Evolutionary conservation across 1,284 basidiomycete species (phyloP).

Genomic region (Ceratobasidium sp.): DNA sequence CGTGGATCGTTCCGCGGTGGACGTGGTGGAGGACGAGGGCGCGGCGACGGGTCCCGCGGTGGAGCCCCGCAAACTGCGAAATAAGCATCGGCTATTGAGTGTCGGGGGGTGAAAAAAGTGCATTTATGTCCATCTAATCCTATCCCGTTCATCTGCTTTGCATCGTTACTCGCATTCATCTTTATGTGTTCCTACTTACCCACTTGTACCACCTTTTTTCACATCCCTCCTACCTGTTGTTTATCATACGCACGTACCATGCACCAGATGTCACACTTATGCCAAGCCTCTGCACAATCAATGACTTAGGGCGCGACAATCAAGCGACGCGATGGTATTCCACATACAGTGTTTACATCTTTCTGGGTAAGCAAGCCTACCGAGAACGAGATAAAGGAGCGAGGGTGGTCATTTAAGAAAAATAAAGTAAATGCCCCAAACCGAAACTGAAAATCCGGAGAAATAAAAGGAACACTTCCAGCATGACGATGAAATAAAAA

Average conservation of each 20-base stretch:
- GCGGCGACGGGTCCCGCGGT: constrained; percentile 39
- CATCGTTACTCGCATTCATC: constrained; percentile 36
- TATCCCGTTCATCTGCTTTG: constrained; percentile 29
- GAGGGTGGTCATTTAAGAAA: background rate
- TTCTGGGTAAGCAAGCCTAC: background rate
- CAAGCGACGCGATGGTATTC: background rate
- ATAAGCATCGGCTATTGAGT: constrained; percentile 21
- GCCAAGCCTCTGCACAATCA: constrained; percentile 18
- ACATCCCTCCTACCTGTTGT: constrained; percentile 9
- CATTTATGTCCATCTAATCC: constrained; percentile 34
- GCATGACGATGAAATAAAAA: constrained; percentile 6
- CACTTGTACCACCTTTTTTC: constrained; percentile 34
- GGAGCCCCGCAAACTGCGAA: constrained; percentile 20
- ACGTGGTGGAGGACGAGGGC: constrained; percentile 38
- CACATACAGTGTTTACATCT: constrained; percentile 7
- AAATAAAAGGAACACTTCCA: background rate
- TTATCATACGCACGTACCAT: constrained; percentile 26
- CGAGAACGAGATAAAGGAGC: background rate
- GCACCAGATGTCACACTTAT: constrained; percentile 30
- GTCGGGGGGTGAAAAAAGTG: constrained; percentile 8
- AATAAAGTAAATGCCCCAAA: background rate
- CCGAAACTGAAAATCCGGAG: background rate
- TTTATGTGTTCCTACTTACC: constrained; percentile 29
- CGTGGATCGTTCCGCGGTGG: constrained; percentile 40
- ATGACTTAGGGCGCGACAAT: constrained; percentile 13